Evolutionary conservation across 2,329 filamentous ascomycete species (phyloP).

Genomic region (Cordyceps fumosorosea): DNA sequence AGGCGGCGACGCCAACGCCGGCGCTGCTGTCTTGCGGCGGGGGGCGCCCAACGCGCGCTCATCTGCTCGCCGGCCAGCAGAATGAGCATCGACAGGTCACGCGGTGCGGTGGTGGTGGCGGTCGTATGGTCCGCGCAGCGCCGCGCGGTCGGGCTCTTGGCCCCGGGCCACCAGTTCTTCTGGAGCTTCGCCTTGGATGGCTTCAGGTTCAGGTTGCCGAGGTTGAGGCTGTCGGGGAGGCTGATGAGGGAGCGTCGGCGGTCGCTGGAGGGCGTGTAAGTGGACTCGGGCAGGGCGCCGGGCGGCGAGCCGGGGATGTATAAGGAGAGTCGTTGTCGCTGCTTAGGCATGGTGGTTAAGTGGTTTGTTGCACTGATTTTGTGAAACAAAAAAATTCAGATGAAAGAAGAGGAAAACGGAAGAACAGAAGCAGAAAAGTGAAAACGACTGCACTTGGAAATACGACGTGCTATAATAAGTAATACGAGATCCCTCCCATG

Average conservation of each 20-base stretch:
- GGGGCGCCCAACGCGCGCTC: constrained; percentile 2
- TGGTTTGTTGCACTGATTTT: not conserved
- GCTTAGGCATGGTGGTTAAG: not conserved
- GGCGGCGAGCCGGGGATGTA: constrained; percentile 2
- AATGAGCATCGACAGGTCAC: not conserved
- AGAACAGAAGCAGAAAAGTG: not conserved
- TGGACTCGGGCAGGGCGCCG: not conserved
- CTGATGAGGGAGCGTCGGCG: constrained; percentile 12
- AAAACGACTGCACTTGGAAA: not conserved
- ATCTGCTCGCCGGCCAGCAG: constrained; percentile 9
- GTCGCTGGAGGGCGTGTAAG: constrained; percentile 10
- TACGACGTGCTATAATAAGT: not conserved
- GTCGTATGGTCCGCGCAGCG: not conserved
- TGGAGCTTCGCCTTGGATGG: not conserved
- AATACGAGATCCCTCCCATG: not conserved
- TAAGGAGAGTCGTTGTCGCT: constrained; percentile 8
- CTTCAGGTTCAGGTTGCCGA: not conserved
- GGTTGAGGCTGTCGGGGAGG: constrained; percentile 4
- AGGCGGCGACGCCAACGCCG: too few species aligned
- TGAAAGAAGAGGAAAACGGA: not conserved
- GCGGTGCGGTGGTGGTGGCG: not conserved
- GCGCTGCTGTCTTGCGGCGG: not conserved
- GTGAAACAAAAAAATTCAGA: not conserved
- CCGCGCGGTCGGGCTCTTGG: not conserved
- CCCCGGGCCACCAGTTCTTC: constrained; percentile 5